These are phyloP conservation scores for Geotrichum citri-aurantii DNA, from an alignment of 1,139 yeast species.

Conservation along the genomic window DNA sequence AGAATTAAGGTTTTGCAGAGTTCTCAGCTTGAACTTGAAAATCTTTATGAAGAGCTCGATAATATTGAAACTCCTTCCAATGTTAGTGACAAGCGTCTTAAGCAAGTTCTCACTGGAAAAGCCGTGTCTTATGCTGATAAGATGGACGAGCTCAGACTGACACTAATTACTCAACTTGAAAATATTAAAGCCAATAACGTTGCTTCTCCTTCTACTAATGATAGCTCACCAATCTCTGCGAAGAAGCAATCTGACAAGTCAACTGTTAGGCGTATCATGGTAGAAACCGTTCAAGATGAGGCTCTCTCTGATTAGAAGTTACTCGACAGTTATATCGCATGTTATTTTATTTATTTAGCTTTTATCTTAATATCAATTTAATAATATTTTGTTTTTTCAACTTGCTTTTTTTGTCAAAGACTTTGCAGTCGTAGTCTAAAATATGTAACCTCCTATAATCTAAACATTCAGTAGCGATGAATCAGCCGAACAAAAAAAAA, in stretches of 20 bases:
- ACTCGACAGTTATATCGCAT: background rate
- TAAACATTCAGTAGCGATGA: too few relatives aligned
- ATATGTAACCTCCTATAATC: too few relatives aligned
- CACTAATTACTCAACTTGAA: background rate
- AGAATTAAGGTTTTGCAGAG: constrained; percentile 11
- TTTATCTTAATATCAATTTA: background rate
- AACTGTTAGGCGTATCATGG: background rate
- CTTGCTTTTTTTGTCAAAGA: too few relatives aligned
- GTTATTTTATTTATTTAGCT: background rate
- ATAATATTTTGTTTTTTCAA: too few relatives aligned
- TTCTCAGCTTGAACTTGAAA: constrained; percentile 13
- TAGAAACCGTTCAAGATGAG: constrained; percentile 10
- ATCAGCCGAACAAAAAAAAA: too few relatives aligned
- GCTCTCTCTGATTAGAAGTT: constrained; percentile 4
- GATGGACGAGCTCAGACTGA: constrained; percentile 7
- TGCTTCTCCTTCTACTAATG: background rate
- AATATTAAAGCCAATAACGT: background rate
- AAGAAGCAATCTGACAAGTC: background rate
- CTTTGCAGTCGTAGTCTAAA: too few relatives aligned
- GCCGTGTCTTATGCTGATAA: constrained; percentile 16
- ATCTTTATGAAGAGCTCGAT: constrained; percentile 10
- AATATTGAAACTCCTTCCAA: background rate
- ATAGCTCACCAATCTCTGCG: background rate
- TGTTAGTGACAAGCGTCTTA: constrained; percentile 4
- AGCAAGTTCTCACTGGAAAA: constrained; percentile 13